Percentiles rank a stretch among this genome's conserved stretches.
Evolutionary conservation across 2,329 filamentous ascomycete genomes (phyloP).

Genomic region (Hymenoscyphus fraxineus): DNA sequence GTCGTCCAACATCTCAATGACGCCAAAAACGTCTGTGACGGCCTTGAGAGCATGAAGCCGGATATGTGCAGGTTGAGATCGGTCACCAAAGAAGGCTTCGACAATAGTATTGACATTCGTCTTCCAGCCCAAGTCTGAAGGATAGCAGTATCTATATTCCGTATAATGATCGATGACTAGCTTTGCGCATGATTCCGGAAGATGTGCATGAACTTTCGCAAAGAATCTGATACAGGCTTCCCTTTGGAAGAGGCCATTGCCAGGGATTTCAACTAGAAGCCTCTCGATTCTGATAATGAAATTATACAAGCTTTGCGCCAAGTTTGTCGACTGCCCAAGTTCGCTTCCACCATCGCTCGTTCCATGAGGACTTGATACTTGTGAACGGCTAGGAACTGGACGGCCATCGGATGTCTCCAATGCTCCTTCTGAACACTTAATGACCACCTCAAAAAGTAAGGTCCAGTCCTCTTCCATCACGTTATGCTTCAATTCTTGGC

Average conservation of each 20-base stretch:
- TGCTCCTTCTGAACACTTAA: constrained; percentile 44
- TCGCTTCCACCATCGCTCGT: constrained; percentile 23
- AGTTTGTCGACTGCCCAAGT: constrained; percentile 22
- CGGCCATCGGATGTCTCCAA: constrained; percentile 32
- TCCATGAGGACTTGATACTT: constrained; percentile 17
- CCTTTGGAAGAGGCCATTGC: constrained; percentile 56
- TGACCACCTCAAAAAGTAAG: constrained; percentile 55
- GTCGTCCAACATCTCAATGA: constrained; percentile 49
- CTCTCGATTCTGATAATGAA: constrained; percentile 33
- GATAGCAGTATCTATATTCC: constrained; percentile 67
- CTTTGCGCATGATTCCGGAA: constrained; percentile 62
- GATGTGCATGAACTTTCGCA: constrained; percentile 53
- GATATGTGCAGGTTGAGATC: constrained; percentile 55
- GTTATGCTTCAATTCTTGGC: constrained; percentile 51
- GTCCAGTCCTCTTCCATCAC: constrained; percentile 65
- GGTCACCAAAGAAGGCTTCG: constrained; percentile 60
- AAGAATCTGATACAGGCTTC: constrained; percentile 67
- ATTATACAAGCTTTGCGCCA: constrained; percentile 30
- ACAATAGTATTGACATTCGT: constrained; percentile 58
- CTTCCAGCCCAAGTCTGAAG: constrained; percentile 67
- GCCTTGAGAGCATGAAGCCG: constrained; percentile 59
- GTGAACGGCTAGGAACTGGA: constrained; percentile 22
- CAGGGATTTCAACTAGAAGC: constrained; percentile 38
- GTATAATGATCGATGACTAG: constrained; percentile 65
- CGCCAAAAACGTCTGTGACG: constrained; percentile 48